Percentiles rank a stretch among this genome's conserved stretches.
These are phyloP conservation scores for Metarhizium rileyi DNA, from an alignment of 2,329 filamentous ascomycete genomes.

Conservation along the genomic window DNA sequence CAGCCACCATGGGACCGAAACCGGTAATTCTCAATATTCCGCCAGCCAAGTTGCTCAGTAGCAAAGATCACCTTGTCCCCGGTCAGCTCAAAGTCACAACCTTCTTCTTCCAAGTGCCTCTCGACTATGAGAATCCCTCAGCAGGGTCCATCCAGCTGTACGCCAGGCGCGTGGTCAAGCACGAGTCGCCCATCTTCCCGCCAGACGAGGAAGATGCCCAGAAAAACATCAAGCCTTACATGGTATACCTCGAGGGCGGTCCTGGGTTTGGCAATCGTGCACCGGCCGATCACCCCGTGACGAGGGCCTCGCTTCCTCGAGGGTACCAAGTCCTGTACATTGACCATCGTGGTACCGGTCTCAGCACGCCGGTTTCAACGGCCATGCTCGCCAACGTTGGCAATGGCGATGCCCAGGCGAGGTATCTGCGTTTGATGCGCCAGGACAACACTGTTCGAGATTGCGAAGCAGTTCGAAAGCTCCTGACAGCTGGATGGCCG, in stretches of 20 bases:
- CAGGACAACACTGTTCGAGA: constrained; percentile 87
- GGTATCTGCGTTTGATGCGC: constrained; percentile 75
- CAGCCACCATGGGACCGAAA: constrained; percentile 6
- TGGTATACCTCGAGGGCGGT: constrained; percentile 76
- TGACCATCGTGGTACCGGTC: constrained; percentile 84
- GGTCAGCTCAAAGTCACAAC: constrained; percentile 70
- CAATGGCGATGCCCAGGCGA: constrained; percentile 53
- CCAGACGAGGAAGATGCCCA: constrained; percentile 17
- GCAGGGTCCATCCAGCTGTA: constrained; percentile 63
- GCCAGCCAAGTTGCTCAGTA: constrained; percentile 29
- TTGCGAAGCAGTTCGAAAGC: constrained; percentile 73
- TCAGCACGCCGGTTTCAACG: constrained; percentile 71
- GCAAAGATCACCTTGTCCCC: constrained; percentile 32
- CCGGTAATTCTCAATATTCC: constrained; percentile 17
- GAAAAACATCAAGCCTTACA: constrained; percentile 37
- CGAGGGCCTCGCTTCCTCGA: constrained; percentile 60
- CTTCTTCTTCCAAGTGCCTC: constrained; percentile 77
- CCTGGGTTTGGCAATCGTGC: constrained; percentile 69
- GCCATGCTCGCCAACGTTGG: constrained; percentile 47
- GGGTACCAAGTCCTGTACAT: constrained; percentile 80
- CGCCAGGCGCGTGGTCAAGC: constrained; percentile 60
- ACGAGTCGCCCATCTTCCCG: constrained; percentile 50
- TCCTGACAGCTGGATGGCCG: constrained; percentile 60
- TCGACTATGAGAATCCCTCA: constrained; percentile 59
- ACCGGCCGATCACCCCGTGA: constrained; percentile 64